These are phyloP conservation scores for Ceratocystis harringtonii DNA, from an alignment of 2,329 filamentous ascomycete genomes.

Conservation along the genomic window DNA sequence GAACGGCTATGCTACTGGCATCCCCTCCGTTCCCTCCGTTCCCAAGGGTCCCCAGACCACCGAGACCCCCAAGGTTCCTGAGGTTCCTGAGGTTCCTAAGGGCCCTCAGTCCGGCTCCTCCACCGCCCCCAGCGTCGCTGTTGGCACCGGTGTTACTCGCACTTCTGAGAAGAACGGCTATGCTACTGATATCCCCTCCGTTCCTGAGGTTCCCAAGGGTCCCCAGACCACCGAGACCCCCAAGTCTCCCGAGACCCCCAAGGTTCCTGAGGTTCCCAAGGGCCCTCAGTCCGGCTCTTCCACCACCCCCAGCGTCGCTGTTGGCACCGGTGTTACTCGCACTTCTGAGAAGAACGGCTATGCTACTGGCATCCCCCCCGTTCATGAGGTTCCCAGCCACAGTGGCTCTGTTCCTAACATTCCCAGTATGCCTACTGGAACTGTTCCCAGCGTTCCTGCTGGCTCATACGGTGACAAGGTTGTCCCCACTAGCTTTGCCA, in stretches of 20 bases:
- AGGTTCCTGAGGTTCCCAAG: neutral
- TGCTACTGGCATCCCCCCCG: neutral
- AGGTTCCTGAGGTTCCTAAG: neutral
- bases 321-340: neutral
- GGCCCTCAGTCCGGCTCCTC: neutral
- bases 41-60: neutral
- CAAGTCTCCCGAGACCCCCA: neutral
- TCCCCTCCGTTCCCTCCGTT: neutral
- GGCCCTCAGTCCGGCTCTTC: neutral
- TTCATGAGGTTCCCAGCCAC: neutral
- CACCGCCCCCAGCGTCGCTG: neutral
- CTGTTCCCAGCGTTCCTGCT: neutral
- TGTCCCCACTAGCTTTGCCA: neutral
- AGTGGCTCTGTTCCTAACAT: neutral
- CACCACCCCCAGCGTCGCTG: neutral
- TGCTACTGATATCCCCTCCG: neutral
- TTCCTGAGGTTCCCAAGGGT: neutral
- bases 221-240: neutral
- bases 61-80: neutral
- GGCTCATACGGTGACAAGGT: constrained; percentile 1
- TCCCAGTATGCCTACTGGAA: neutral
- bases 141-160: neutral
- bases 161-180: neutral
- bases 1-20: neutral
- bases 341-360: neutral